Percentiles rank a stretch among this genome's conserved stretches.
Evolutionary conservation across 768 basidiomycete genomes (phyloP).

Genomic region (Leccinum incarnatum): DNA sequence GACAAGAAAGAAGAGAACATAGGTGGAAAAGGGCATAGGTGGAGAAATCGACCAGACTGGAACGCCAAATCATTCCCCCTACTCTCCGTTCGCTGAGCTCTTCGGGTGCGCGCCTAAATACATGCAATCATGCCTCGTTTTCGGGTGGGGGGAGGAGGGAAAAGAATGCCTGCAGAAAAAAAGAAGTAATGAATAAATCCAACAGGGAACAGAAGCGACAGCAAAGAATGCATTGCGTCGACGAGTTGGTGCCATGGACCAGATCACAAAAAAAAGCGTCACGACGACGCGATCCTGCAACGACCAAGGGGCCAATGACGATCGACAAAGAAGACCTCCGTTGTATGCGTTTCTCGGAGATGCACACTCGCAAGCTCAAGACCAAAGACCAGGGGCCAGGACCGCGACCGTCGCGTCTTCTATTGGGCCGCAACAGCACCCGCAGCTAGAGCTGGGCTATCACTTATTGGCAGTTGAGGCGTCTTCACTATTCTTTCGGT

Average conservation of each 20-base stretch:
- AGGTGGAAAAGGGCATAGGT: not conserved
- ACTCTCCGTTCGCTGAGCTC: constrained; percentile 8
- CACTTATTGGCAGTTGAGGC: constrained; percentile 59
- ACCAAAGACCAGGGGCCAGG: not conserved
- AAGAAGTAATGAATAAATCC: constrained; percentile 32
- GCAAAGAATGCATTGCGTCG: constrained; percentile 13
- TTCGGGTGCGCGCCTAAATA: constrained; percentile 16
- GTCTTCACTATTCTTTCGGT: constrained; percentile 48
- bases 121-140: constrained; percentile 18
- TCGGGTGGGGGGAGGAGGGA: not conserved
- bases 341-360: not conserved
- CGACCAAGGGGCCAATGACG: not conserved
- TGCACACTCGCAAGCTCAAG: constrained; percentile 2
- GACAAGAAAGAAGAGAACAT: not conserved
- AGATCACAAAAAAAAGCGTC: not conserved
- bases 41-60: not conserved
- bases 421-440: constrained; percentile 36
- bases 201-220: constrained; percentile 17
- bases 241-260: not conserved
- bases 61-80: constrained; percentile 5
- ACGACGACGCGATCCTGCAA: constrained; percentile 5
- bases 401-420: constrained; percentile 4
- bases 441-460: constrained; percentile 56
- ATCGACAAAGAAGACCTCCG: not conserved
- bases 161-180: constrained; percentile 29